A percentile compares a stretch with the other conserved stretches of the same genome.
Evolutionary conservation across 768 basidiomycete species (phyloP).

Genomic region (Hirschioporus abietinus): DNA sequence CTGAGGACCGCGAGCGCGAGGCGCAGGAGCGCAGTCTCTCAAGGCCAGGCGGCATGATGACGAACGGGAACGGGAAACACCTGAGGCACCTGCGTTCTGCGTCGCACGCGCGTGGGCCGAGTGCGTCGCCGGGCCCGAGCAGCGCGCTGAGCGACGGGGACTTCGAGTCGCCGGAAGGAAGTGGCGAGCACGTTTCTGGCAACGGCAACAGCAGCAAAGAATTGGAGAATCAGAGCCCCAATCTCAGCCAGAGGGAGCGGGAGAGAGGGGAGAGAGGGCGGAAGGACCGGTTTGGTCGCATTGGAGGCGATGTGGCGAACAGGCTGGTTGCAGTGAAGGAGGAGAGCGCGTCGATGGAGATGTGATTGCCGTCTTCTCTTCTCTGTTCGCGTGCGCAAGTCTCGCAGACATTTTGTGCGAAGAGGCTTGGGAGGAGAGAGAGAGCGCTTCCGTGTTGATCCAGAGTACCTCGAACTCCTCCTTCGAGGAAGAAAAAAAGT

Average conservation of each 20-base stretch:
- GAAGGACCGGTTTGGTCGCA: conserved; percentile 20
- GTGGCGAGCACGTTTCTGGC: conserved; percentile 2
- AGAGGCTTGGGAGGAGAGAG: not conserved
- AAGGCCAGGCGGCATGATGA: too few relatives aligned
- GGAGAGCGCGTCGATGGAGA: conserved; percentile 5
- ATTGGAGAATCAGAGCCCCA: conserved; percentile 11
- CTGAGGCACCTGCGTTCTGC: not conserved
- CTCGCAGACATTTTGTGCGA: too few relatives aligned
- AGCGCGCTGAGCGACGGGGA: conserved; percentile 16
- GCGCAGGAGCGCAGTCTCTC: conserved; percentile 8
- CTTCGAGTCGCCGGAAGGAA: conserved; percentile 15
- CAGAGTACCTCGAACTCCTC: not conserved
- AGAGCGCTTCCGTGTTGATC: not conserved
- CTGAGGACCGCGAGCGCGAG: conserved; percentile 14
- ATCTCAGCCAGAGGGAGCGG: conserved; percentile 4
- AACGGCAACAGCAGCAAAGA: conserved; percentile 16
- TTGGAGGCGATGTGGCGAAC: conserved; percentile 20
- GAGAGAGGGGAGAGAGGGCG: conserved; percentile 21
- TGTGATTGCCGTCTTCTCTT: not conserved
- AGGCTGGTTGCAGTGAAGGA: conserved; percentile 9
- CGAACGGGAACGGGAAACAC: conserved; percentile 9
- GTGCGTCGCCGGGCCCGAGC: not conserved
- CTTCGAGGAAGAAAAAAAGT: not conserved
- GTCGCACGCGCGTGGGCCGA: not conserved
- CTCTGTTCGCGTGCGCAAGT: not conserved